Conservation (phyloP, 1,139 yeast species). For the Yamadazyma mexicana region DNA sequence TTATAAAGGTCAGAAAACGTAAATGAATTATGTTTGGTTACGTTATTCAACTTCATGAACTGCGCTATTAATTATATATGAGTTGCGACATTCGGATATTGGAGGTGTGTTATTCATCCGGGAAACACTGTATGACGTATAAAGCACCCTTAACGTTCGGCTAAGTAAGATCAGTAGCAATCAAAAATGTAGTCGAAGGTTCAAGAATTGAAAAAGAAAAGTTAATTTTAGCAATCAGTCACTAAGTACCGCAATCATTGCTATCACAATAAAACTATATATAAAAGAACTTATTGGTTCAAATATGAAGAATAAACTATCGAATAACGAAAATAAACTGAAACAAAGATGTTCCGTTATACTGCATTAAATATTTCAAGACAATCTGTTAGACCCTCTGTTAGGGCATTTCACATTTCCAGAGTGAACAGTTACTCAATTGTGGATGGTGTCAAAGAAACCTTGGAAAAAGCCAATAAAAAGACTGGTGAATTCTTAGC, state of each 20-base stretch:
- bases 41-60: background rate
- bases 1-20: background rate
- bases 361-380: constrained; percentile 9
- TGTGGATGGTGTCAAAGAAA: constrained; percentile 36
- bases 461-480: constrained; percentile 33
- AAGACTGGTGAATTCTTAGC: constrained; percentile 39
- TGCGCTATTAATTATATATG: constrained; percentile 1
- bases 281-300: background rate
- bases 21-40: constrained; percentile 1
- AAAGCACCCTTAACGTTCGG: no score
- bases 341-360: constrained; percentile 14
- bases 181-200: background rate
- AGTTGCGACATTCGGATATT: no score
- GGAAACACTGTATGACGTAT: no score
- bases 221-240: constrained; percentile 2
- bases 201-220: constrained; percentile 1
- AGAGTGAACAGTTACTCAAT: constrained; percentile 22
- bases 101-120: no score
- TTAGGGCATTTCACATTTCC: constrained; percentile 12
- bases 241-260: constrained; percentile 11
- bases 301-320: background rate
- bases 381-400: constrained; percentile 4
- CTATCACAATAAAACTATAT: constrained; percentile 4
- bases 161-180: background rate
- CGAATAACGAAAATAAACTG: no score